Base-by-base conservation (phyloP, 352 stramenopile species). In the Thalassiosira livingstoniorum region DNA sequence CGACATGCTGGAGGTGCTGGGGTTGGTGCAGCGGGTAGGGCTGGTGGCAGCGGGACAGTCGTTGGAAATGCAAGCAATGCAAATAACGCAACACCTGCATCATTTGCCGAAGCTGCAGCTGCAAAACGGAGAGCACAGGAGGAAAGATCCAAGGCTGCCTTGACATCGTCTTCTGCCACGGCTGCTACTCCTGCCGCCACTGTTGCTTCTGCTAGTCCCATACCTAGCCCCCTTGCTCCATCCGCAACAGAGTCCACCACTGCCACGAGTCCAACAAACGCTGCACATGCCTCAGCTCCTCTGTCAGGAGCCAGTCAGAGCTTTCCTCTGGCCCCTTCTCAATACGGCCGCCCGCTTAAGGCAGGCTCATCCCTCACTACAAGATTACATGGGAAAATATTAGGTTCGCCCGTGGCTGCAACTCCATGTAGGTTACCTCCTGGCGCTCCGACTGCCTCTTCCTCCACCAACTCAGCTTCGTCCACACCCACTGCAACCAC, bases 311-410 rank as follows among this genome's bases (percentile, higher is more conserved):
- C n/a, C n/a, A 43, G n/a, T 29, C 39, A 58, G 23, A 68, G 10
- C 0, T 27, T 2, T 31, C 7, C 27, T n/a, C 42, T 63, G 7
- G 75, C 80, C 29, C 67, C 72, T 1, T 85, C 78, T 64, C 80
- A 92, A 65, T 91, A 90, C 68, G 87, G 87, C n/a, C 87, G 89
- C 80, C 86, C 87, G 2, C 64, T 93, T 15, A 62, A 71, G n/a
- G 81, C 64, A n/a, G 82, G 86, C 47, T 92, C 87, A 34, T 92
- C 85, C 0, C 63, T 93, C 2, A 93, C 89, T 31, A 65, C 82
- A 53, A 85, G 90, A 61, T 75, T 93, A 23, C 89, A 92, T 70
- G 86, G 85, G 23, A 45, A 63, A 51, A 90, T 87, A 31, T 70
- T 92, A 23, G 87, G 89, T 35, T 78, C 72, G 2, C 51, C 73